Base-by-base conservation (phyloP, 192 early-diverging fungal species). In the Backusella australiensis region DNA sequence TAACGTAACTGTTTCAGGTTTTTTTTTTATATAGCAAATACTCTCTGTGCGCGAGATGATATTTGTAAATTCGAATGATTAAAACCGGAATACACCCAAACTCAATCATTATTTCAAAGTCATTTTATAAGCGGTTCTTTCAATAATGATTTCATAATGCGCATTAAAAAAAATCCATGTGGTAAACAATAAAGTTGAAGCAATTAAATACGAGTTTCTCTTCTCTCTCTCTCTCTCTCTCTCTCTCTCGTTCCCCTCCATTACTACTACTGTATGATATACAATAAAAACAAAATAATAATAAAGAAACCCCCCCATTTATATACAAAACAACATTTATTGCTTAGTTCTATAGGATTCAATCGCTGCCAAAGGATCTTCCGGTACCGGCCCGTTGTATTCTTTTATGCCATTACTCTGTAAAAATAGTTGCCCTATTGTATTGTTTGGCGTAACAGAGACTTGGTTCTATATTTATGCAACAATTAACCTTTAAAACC, bases 271-370 rank as follows among this genome's bases (percentile, higher is more conserved):
- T 39, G 11, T 39, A 39, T 44, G 4, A 44, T 44, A 44, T 44
- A 17, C 38, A 39, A 39, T 39, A 39, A 39, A 39, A 44, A 44
- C 14, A 44, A 44, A 44, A 44, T 44, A 44, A 44, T 12, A 17
- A 44, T 15, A 42, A 44, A 42, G 0, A 42, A 42, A 44, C 17
- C 15, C 14, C 2, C 14, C 15, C 15, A 17, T 3, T 44, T 44
- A 59, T 23, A 59, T 59, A 59, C 12, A 59, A 23, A 56, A 8
- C n/a, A 39, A 32, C 17, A 49, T 41, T 71, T 71, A 71, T 17
- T 71, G 42, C 6, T 71, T 71, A 17, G 38, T 42, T 71, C 69
- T 39, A 46, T 71, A 71, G 3, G 70, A 34, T 26, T 71, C 70
- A 7, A 49, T 34, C 23, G 70, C 70, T 41, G 44, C n/a, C 23